phyloP scores from a whole-genome alignment of 2,329 filamentous ascomycete species.

The Sporothrix pseudoabietina region DNA sequence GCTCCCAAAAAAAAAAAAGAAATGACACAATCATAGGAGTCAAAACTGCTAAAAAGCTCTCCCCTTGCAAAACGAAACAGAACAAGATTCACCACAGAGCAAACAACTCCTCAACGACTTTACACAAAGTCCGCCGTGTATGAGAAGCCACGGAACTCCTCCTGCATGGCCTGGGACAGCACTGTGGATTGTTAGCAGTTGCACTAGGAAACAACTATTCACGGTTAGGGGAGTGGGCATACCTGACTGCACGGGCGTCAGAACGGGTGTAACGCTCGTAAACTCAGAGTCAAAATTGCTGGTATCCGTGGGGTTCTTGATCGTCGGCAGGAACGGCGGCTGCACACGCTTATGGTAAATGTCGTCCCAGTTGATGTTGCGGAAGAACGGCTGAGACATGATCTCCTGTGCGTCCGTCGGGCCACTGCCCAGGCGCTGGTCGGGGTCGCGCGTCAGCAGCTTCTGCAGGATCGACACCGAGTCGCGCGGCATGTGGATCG shows the following conservation, averaged over 20 bases:
- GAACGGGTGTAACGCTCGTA: constrained; percentile 94
- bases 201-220: background rate
- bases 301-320: constrained; percentile 93
- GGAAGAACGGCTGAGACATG: constrained; percentile 98
- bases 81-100: background rate
- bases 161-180: constrained; percentile 96
- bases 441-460: constrained; percentile 90
- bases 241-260: constrained; percentile 97
- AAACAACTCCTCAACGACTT: constrained; percentile 25
- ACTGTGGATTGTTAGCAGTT: constrained; percentile 62
- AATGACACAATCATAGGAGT: background rate
- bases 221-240: constrained; percentile 48
- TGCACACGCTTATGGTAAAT: constrained; percentile 93
- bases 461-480: constrained; percentile 98
- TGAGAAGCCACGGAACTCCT: constrained; percentile 98
- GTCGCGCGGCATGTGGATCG: constrained; percentile 97
- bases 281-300: constrained; percentile 99
- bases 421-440: constrained; percentile 87
- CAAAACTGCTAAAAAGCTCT: background rate
- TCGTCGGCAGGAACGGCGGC: constrained; percentile 85
- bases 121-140: constrained; percentile 91
- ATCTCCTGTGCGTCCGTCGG: constrained; percentile 97
- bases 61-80: background rate
- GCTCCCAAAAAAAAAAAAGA: background rate
- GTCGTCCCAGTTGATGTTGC: constrained; percentile 98